Base-by-base conservation (phyloP, 2,329 filamentous ascomycete genomes). In the Colletotrichum tropicale region DNA sequence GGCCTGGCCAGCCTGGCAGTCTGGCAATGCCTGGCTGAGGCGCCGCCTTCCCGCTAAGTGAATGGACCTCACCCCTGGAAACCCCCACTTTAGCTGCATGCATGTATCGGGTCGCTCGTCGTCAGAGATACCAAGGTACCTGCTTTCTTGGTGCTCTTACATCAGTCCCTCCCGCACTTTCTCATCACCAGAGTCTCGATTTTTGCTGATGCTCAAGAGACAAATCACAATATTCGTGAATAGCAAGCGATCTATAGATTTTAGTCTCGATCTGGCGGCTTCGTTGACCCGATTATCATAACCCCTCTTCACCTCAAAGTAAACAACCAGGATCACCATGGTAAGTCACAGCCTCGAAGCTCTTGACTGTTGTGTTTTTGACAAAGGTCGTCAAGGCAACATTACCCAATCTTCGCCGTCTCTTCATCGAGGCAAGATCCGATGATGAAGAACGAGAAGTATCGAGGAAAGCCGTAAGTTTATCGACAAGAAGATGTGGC, bases 381-480 rank as follows among this genome's bases (percentile, higher is more conserved):
- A 79, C 60, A 64, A 79, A 60, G 60, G 8, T 6, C n/a, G n/a
- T 62, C 15, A 74, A 94, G 87, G 94, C 94, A 52, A 96, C 93
- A 83, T 92, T 98, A 68, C 97, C 97, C 43, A 98, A 99, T 83
- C 90, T 99, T n/a, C 93, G 97, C 66, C 94, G 97, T 16, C 93
- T 99, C 76, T 98, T 99, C 82, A 96, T 98, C 69, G 96, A 98
- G 86, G 94, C 96, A 36, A 91, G 97, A 74, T 96, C 95, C 5
- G 96, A 98, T 82, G 93, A 94, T 70, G 97, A 99, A 84, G 97
- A 98, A 85, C 94, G 97, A 84, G 94, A 96, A 76, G 97, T 98
- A 79, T 98, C 97, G 16, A 91, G 97, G 79, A 98, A 93, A 85
- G 97, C 97, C 68, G 97, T 98, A 87, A 82, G 94, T 86, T 55